phyloP scores from a whole-genome alignment of 2,329 filamentous ascomycete genomes.

The Diaporthe eres region DNA sequence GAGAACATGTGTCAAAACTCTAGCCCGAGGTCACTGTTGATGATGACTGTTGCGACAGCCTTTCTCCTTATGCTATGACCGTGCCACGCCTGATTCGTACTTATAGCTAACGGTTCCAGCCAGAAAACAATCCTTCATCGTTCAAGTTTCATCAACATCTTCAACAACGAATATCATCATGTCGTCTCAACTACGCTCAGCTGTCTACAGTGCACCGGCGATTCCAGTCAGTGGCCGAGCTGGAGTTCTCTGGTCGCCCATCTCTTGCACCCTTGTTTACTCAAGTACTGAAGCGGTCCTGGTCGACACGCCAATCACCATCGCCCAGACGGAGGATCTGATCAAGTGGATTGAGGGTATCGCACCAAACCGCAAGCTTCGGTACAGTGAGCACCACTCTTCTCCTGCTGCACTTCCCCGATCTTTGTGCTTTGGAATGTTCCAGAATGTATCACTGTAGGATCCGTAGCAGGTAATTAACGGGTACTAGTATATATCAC shows the following conservation, averaged over 20 bases:
- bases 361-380: neutral
- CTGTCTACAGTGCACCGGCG: neutral
- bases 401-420: no score
- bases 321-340: neutral
- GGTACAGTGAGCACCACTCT: neutral
- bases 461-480: no score
- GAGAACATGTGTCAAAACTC: neutral
- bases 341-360: neutral
- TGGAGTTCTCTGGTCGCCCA: neutral
- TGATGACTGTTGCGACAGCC: neutral
- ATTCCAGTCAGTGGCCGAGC: neutral
- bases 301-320: neutral
- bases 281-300: slow-evolving; percentile 2
- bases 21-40: neutral
- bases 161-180: neutral
- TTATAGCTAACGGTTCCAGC: neutral
- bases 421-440: no score
- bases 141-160: neutral
- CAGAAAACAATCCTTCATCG: neutral
- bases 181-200: neutral
- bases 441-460: no score
- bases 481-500: neutral
- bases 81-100: neutral
- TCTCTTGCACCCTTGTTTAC: neutral
- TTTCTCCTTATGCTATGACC: neutral